phyloP scores from a whole-genome alignment of 1,284 basidiomycete species.

The Trichosporon sp. region DNA sequence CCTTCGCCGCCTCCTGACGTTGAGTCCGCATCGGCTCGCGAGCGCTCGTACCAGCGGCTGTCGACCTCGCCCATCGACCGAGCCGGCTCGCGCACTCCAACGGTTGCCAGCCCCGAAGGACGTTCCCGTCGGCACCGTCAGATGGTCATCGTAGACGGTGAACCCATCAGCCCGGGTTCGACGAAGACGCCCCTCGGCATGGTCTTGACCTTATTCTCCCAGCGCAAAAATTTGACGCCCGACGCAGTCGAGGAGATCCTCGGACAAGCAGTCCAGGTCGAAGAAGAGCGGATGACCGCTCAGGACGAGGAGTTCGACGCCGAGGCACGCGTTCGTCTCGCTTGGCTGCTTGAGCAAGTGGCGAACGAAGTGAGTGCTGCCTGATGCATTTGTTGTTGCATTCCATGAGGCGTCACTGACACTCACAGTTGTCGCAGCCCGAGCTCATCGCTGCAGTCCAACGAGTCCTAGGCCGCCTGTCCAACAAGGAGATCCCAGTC shows the following conservation, averaged over 20 bases:
- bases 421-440: slow-evolving; percentile 17
- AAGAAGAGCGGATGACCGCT: slow-evolving; percentile 17
- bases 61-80: background rate
- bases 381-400: background rate
- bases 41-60: background rate
- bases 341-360: slow-evolving; percentile 31
- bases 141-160: slow-evolving; percentile 34
- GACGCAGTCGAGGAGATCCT: slow-evolving; percentile 21
- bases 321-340: slow-evolving; percentile 24
- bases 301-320: slow-evolving; percentile 23
- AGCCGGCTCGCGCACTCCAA: slow-evolving; percentile 1
- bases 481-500: background rate
- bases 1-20: background rate
- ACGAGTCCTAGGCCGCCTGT: slow-evolving; percentile 4
- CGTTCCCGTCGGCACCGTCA: slow-evolving; percentile 21
- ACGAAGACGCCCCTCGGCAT: slow-evolving; percentile 19
- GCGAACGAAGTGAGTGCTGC: slow-evolving; percentile 24
- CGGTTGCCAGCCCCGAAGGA: slow-evolving; percentile 13
- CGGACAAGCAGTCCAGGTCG: slow-evolving; percentile 15
- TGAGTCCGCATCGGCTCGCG: background rate
- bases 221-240: slow-evolving; percentile 4
- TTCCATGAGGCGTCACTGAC: background rate
- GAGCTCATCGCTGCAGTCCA: slow-evolving; percentile 25
- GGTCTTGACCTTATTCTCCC: slow-evolving; percentile 24
- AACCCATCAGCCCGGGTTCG: slow-evolving; percentile 23